Percentiles rank a stretch among this genome's conserved stretches.
These are phyloP conservation scores for Thielaviopsis ethacetica DNA, from an alignment of 2,329 filamentous ascomycete species.

Conservation along the genomic window DNA sequence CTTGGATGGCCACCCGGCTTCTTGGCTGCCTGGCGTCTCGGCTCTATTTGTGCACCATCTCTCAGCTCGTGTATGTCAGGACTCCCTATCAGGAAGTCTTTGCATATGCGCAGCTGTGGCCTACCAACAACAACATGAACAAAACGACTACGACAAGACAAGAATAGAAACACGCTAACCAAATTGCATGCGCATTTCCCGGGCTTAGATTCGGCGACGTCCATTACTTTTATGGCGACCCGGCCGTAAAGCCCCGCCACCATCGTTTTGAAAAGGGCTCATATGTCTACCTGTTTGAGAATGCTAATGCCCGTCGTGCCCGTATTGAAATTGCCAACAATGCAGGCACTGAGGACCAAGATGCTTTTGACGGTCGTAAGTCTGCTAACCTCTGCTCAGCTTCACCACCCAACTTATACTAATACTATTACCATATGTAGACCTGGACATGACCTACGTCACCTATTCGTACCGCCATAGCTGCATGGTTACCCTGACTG, in stretches of 20 bases:
- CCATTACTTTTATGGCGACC: slow-evolving; percentile 64
- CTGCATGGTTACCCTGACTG: slow-evolving; percentile 49
- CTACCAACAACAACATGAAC: slow-evolving; percentile 1
- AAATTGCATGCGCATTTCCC: slow-evolving; percentile 6
- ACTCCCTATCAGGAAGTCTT: background rate
- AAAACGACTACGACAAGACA: background rate
- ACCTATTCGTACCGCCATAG: slow-evolving; percentile 61
- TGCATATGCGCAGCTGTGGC: background rate
- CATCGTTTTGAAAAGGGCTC: slow-evolving; percentile 68
- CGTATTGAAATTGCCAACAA: slow-evolving; percentile 64
- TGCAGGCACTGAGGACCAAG: slow-evolving; percentile 57
- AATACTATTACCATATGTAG: slow-evolving; percentile 38
- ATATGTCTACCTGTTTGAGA: slow-evolving; percentile 68
- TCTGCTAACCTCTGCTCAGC: slow-evolving; percentile 41
- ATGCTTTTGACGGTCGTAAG: slow-evolving; percentile 65
- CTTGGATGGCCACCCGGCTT: background rate
- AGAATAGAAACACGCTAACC: background rate
- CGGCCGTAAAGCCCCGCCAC: slow-evolving; percentile 50
- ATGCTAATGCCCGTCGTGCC: slow-evolving; percentile 47
- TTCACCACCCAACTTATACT: slow-evolving; percentile 48
- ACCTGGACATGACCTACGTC: slow-evolving; percentile 47
- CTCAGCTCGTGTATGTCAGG: background rate
- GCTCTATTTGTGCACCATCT: background rate
- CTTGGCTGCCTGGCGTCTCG: background rate
- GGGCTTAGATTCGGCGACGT: slow-evolving; percentile 53